phyloP scores from a whole-genome alignment of 139 green algal species.

The Auxenochlorella pyrenoidosa region DNA sequence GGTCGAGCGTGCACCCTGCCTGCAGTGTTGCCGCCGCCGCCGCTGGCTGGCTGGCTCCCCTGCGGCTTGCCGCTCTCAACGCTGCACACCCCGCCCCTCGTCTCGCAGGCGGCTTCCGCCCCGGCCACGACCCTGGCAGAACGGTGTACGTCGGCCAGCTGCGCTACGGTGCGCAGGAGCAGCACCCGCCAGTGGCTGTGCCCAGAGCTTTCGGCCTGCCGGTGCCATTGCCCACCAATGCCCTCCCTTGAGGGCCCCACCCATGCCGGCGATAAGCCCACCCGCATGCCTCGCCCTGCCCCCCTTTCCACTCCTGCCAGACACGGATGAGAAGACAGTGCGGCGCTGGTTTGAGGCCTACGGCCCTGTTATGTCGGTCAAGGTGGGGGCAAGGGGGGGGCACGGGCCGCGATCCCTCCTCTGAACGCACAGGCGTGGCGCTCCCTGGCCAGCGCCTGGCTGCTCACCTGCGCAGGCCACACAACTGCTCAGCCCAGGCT shows the following conservation, averaged over 20 bases:
- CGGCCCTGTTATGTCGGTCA: conserved; percentile 7
- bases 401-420: not conserved
- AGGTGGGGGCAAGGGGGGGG: conserved; percentile 6
- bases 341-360: conserved; percentile 33
- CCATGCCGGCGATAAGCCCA: not conserved
- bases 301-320: not conserved
- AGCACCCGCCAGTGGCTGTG: not conserved
- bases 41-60: no score
- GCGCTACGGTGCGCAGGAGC: conserved; percentile 3
- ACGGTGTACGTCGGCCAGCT: conserved; percentile 38
- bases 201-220: not conserved
- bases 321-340: conserved; percentile 21
- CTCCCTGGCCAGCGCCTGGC: no score
- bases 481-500: not conserved
- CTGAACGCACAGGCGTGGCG: no score
- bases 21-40: no score
- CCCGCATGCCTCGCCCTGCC: not conserved
- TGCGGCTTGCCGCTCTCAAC: not conserved
- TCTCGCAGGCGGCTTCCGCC: conserved; percentile 5
- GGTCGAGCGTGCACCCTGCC: no score
- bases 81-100: not conserved
- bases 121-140: not conserved
- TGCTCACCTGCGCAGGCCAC: not conserved
- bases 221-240: not conserved
- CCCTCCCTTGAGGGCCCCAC: not conserved